Conservation (phyloP, 345 rosid genomes). For the Conringia planisiliqua region DNA sequence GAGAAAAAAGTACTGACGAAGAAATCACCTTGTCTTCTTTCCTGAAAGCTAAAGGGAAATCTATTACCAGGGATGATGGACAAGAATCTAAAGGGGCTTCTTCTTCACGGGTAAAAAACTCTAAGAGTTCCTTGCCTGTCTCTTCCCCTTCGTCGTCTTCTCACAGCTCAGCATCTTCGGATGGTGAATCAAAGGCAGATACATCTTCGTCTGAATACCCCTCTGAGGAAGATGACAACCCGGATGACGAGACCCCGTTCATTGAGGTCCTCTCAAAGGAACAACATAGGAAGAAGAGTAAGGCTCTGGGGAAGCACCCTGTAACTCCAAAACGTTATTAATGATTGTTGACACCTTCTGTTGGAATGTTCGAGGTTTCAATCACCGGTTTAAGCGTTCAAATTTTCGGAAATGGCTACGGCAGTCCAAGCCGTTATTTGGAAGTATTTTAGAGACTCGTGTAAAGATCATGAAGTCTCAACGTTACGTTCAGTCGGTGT, state of each 20-base stretch:
- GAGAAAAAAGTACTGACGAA: too few relatives aligned
- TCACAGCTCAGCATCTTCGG: background rate
- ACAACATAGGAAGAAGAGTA: background rate
- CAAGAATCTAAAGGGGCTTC: too few relatives aligned
- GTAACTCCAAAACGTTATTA: background rate
- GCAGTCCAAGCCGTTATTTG: background rate
- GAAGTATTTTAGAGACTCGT: background rate
- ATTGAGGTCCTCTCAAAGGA: background rate
- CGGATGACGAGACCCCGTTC: background rate
- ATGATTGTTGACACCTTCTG: background rate
- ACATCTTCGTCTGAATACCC: too few relatives aligned
- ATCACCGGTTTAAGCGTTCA: background rate
- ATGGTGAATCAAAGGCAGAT: background rate
- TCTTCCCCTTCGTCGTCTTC: too few relatives aligned
- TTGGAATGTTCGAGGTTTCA: background rate
- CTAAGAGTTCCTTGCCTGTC: too few relatives aligned
- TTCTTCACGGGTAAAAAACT: too few relatives aligned
- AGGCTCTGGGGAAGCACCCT: background rate
- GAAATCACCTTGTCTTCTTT: too few relatives aligned
- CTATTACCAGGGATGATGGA: too few relatives aligned
- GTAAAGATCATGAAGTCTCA: background rate
- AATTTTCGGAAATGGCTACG: background rate
- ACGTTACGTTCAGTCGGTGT: rapidly evolving
- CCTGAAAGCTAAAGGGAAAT: too few relatives aligned
- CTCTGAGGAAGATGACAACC: background rate